Evolutionary conservation across 2,329 filamentous ascomycete genomes (phyloP), one percentile per base, ranked within the genome.

Genomic region (Ophiostoma ulmi): DNA sequence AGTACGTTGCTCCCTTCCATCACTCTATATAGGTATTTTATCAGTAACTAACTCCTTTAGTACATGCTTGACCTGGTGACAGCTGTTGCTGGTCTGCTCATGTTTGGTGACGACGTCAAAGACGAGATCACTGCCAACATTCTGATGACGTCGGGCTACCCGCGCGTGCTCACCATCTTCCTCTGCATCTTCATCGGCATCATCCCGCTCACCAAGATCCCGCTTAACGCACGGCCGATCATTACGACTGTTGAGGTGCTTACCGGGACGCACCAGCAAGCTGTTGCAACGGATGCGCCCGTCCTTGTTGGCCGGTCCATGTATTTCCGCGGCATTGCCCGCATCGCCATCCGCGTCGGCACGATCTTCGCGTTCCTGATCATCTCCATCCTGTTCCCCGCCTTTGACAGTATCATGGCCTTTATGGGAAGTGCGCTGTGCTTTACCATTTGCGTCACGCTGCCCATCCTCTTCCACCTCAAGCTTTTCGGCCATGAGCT

Each of bases 161-260:
- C 94, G 0, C 81, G 86, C 14, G 84, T 83, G 1, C 80, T 97
- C 58, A 92, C 89, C n/a, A 81, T 94, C 66, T 83, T 94, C 74
- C 91, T 97, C 79, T 93, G 93, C 74, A 83, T 92, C 73, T 94
- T 94, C 79, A 91, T 98, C 75, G 91, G 91, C 77, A 93, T 97
- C 77, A 97, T 98, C 74, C 95, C 94, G 0, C 83, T 99, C 69
- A 97, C 94, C 48, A 99, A 99, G 80, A 89, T 97, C n/a, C 93
- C 94, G 0, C 83, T 97, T 48, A 96, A 94, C 78, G 90, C 91
- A 10, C 90, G 94, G 1, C 95, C 94, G 13, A 94, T 98, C 75
- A 87, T 97, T 74, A 90, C 90, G 41, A 97, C 93, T 0, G 80
- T 92, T 69, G 95, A 98, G 81, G 87, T 95, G 67, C 81, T 97